Percentiles rank a stretch among this genome's conserved stretches.
phyloP scores from a whole-genome alignment of 441 rosid genomes.

The Syzygium malaccense region DNA sequence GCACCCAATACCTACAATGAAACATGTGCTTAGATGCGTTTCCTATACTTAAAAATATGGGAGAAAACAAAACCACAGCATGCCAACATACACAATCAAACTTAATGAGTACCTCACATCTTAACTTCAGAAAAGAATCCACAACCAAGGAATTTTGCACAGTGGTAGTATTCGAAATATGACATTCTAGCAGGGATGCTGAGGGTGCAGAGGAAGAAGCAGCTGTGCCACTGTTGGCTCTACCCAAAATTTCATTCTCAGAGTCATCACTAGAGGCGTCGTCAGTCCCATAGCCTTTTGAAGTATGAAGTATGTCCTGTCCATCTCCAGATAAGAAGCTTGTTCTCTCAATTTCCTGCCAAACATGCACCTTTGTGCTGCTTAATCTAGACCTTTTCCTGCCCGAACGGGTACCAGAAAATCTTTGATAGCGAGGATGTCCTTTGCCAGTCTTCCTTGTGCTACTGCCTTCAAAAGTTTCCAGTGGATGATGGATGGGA shows the following conservation, averaged over 20 bases:
- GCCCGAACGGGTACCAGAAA: constrained; percentile 35
- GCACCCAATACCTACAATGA: constrained; percentile 91
- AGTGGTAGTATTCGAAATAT: constrained; percentile 28
- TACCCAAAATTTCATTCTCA: constrained; percentile 49
- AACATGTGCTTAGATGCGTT: constrained; percentile 18
- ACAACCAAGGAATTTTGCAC: constrained; percentile 49
- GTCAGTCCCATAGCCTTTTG: constrained; percentile 27
- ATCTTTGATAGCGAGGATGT: constrained; percentile 39
- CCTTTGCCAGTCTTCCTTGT: constrained; percentile 46
- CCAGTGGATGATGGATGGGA: constrained; percentile 96
- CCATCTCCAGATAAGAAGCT: constrained; percentile 88
- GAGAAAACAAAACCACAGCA: constrained; percentile 5
- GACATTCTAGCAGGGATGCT: constrained; percentile 37
- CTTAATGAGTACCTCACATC: constrained; percentile 76
- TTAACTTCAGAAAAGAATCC: constrained; percentile 79
- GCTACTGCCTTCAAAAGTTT: constrained; percentile 46
- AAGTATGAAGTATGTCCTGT: constrained; percentile 48
- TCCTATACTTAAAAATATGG: background rate
- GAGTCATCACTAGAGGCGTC: constrained; percentile 64
- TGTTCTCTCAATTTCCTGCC: constrained; percentile 85
- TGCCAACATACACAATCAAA: background rate
- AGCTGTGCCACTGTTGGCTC: constrained; percentile 62
- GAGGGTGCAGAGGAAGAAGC: constrained; percentile 65
- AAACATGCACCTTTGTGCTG: constrained; percentile 36
- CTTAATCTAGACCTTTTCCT: constrained; percentile 68